These are phyloP conservation scores for Ascomycota sp. DNA, from an alignment of 2,329 filamentous ascomycete species.

Conservation along the genomic window DNA sequence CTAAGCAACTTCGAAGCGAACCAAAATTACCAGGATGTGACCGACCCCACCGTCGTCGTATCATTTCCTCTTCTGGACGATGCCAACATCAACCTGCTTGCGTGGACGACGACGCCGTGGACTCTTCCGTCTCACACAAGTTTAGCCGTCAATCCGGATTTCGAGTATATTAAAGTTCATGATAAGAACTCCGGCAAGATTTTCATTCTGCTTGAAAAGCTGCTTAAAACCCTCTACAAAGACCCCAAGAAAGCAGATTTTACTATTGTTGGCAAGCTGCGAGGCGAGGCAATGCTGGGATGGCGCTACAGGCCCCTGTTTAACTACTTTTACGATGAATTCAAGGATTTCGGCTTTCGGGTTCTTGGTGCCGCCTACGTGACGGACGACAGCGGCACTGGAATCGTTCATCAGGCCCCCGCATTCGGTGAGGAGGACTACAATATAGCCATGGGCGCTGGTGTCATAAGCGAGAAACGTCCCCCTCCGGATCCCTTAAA, in stretches of 20 bases:
- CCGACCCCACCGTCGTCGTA: constrained; percentile 74
- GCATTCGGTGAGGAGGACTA: constrained; percentile 96
- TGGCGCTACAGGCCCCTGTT: constrained; percentile 83
- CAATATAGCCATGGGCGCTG: constrained; percentile 51
- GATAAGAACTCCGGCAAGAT: constrained; percentile 66
- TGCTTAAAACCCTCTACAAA: constrained; percentile 70
- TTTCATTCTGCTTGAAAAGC: constrained; percentile 64
- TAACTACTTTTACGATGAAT: constrained; percentile 72
- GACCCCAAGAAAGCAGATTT: constrained; percentile 90
- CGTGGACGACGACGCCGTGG: constrained; percentile 80
- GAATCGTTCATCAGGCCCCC: constrained; percentile 81
- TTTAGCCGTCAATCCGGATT: constrained; percentile 57
- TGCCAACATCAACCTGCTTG: constrained; percentile 50
- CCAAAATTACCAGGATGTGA: constrained; percentile 84
- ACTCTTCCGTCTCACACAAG: constrained; percentile 63
- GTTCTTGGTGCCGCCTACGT: constrained; percentile 73
- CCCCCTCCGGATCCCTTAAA: constrained; percentile 83
- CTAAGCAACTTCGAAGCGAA: constrained; percentile 84
- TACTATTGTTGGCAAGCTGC: constrained; percentile 57
- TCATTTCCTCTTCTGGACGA: constrained; percentile 67
- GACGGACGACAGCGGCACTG: constrained; percentile 72
- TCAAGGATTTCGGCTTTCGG: constrained; percentile 63
- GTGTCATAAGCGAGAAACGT: constrained; percentile 54
- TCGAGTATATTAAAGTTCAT: constrained; percentile 68
- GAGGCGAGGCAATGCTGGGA: constrained; percentile 64